Evolutionary conservation across 495 filamentous ascomycete genomes (phyloP), one percentile per base, ranked within the genome.

Genomic region (Neurospora africana): DNA sequence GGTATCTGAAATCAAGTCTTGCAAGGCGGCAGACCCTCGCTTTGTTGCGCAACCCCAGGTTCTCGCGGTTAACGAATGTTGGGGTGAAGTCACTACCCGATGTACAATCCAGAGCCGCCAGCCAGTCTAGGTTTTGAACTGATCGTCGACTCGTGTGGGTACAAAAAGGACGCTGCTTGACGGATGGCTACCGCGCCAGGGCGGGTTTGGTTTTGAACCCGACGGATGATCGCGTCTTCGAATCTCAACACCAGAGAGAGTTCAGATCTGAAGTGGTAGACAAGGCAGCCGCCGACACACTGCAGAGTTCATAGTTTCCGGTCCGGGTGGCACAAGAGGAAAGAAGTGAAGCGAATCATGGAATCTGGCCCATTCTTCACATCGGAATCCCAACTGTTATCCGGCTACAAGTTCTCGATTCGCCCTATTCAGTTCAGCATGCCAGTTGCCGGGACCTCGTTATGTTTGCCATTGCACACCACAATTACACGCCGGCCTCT

Each of bases 11-110:
- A 15, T 43, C 9, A 8, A 40, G 40, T 73, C 44, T 68, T 67
- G 72, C 23, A 36, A 67, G 47, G 35, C 70, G 13, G 21, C 71
- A 69, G 75, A 68, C 21, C 38, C 73, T 53, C 75, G 41, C 39
- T 70, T 70, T 70, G 41, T 75, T 71, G 68, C 72, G 68, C 21
- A 19, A 65, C 53, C 23, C 27, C 53, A 65, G 15, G 53, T 65
- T 19, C 27, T 65, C 53, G 27, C 53, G 27, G 27, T 33, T 27
- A 65, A 5, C 15, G 5, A 7, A 0, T 65, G 5, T 13, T 35
- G 15, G 6, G 5, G 13, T 30, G 13, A 65, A 65, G 53, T 65
- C 53, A 65, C 3, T 65, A 33, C 53, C 53, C 53, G 27, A 7
- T 15, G 27, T 19, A 65, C 5, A 19, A 65, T 19, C 13, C 27